These are phyloP conservation scores for Helicostylum pulchrum DNA, from an alignment of 192 early-diverging fungal genomes.

Conservation along the genomic window DNA sequence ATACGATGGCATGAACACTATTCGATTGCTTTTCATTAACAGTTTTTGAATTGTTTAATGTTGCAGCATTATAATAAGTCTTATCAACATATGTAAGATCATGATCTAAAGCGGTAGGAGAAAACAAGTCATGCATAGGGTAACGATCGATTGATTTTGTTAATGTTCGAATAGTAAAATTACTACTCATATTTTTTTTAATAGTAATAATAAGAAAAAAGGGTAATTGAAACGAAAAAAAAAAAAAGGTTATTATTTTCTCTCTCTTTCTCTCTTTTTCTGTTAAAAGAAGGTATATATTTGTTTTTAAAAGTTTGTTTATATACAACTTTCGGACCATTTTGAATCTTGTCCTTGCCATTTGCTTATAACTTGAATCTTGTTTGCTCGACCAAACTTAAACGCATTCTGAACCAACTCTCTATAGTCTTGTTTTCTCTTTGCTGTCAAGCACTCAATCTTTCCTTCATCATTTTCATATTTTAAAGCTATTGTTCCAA, in stretches of 20 bases:
- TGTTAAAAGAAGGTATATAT: conserved; percentile 6
- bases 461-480: conserved; percentile 14
- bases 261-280: not conserved
- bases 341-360: conserved; percentile 4
- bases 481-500: conserved; percentile 10
- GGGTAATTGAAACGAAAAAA: conserved; percentile 3
- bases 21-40: not conserved
- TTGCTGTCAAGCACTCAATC: conserved; percentile 14
- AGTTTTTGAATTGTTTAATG: not conserved
- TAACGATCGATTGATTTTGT: conserved; percentile 3
- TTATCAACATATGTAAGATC: conserved; percentile 30
- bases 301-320: not conserved
- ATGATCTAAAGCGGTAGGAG: conserved; percentile 21
- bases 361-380: conserved; percentile 24
- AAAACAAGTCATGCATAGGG: conserved; percentile 26
- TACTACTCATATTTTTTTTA: not conserved
- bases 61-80: conserved; percentile 18
- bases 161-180: conserved; percentile 6
- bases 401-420: conserved; percentile 24
- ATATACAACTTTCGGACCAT: conserved; percentile 3
- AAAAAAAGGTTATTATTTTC: conserved; percentile 2
- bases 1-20: too few species aligned
- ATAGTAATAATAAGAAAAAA: not conserved
- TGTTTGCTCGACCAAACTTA: conserved; percentile 18
- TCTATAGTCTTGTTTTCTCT: not conserved